Evolutionary conservation across 257 asterid species (phyloP), one percentile per base, ranked within the genome.

Genomic region (Primulina huaijiensis): DNA sequence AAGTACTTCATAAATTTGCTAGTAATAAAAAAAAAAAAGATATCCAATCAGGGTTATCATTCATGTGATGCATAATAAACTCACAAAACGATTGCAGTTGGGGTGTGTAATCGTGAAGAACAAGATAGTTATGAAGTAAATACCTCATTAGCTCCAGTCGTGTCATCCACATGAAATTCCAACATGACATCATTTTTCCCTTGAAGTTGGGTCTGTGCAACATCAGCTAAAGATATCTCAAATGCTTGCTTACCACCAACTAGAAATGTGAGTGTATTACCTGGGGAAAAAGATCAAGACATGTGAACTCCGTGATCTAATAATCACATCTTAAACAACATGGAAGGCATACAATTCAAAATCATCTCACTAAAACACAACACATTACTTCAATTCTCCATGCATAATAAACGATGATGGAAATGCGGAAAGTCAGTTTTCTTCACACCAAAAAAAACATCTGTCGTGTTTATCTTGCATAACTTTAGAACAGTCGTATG

Each of bases 131-230:
- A 71, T 31, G 30, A 40, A 20, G 29, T 1, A 20, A 59, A 60
- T 53, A 94, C 99, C 96, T 94, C 97, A 81, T 81, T 94, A 20
- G 97, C 97, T 25, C 99, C 97, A 75, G 96, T 87, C 40, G 97
- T 88, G 69, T 94, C 99, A 79, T 94, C 99, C 43, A 91, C 96
- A 73, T 91, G 97, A 72, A 91, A 91, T 79, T 94, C 99, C 86
- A 94, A 65, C 92, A 83, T 80, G 75, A 89, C 97, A 79, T 94
- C 99, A 83, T 77, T 94, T 85, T 94, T 94, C 34, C 97, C 97
- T 81, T 91, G 99, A 78, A 91, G 96, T 74, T 94, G 99, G 50
- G 97, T 91, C 82, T 91, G 97, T 7, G 99, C 89, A 69, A 94
- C 97, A 72, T 94, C 99, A 0, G 99, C 97, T 64, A 94, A 81